A percentile compares a stretch with the other conserved stretches of the same genome.
Evolutionary conservation across 768 basidiomycete species (phyloP).

Genomic region (Cyathus striatus): DNA sequence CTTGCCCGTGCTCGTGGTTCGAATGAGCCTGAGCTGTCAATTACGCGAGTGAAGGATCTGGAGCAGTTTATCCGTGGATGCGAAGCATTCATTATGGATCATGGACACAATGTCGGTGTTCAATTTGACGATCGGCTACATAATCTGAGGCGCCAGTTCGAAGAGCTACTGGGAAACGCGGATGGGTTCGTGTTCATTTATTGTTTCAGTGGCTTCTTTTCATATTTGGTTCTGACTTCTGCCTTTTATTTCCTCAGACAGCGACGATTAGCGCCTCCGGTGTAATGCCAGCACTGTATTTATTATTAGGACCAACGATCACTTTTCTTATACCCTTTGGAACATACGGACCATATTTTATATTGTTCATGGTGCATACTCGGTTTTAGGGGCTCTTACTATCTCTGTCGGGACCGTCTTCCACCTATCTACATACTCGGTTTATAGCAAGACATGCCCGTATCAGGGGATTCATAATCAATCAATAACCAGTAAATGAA

Average conservation of each 20-base stretch:
- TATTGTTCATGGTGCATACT: no score
- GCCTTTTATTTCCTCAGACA: conserved; percentile 1
- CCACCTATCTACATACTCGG: no score
- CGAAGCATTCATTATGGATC: conserved; percentile 52
- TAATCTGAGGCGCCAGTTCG: conserved; percentile 33
- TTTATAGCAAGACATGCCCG: no score
- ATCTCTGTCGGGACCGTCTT: no score
- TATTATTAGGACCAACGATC: no score
- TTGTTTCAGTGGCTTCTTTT: not conserved
- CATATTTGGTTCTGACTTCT: not conserved
- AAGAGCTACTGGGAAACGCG: conserved; percentile 40
- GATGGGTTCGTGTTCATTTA: no score
- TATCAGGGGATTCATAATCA: no score
- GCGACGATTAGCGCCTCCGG: conserved; percentile 3
- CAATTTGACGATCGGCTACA: conserved; percentile 31
- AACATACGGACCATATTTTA: no score
- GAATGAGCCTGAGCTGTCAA: conserved; percentile 62
- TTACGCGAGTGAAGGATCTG: conserved; percentile 49
- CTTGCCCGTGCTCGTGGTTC: conserved; percentile 67
- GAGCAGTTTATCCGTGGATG: conserved; percentile 65
- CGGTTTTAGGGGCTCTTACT: no score
- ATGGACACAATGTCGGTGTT: conserved; percentile 34
- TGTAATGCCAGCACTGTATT: no score
- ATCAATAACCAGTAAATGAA: no score
- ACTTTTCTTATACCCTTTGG: no score